These are phyloP conservation scores for Hansfordia pulvinata DNA, from an alignment of 2,329 filamentous ascomycete genomes.

Conservation along the genomic window DNA sequence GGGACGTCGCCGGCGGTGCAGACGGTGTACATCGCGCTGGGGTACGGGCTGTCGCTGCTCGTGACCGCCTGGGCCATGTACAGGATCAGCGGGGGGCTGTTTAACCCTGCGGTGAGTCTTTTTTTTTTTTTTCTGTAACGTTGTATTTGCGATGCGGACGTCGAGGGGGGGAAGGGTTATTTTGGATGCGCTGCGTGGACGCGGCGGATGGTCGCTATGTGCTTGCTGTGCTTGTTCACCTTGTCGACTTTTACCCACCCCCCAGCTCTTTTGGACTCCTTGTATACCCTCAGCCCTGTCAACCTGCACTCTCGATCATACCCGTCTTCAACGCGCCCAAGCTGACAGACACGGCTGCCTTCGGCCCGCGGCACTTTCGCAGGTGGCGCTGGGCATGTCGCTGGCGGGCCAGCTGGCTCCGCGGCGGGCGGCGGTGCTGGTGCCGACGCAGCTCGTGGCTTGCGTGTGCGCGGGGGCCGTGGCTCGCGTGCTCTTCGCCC, in stretches of 20 bases:
- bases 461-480: constrained; percentile 42
- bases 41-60: constrained; percentile 28
- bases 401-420: constrained; percentile 33
- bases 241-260: too few relatives aligned
- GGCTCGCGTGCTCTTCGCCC: constrained; percentile 34
- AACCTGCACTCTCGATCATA: too few relatives aligned
- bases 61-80: constrained; percentile 37
- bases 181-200: too few relatives aligned
- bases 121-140: too few relatives aligned
- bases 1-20: constrained; percentile 10
- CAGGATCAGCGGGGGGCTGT: constrained; percentile 27
- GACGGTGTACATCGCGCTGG: constrained; percentile 24
- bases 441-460: constrained; percentile 36
- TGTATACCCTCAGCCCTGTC: too few relatives aligned
- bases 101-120: constrained; percentile 24
- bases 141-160: constrained; percentile 27
- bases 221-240: too few relatives aligned
- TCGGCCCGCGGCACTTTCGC: constrained; percentile 2
- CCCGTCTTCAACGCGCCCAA: too few relatives aligned
- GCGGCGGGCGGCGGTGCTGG: constrained; percentile 29
- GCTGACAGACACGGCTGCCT: too few relatives aligned
- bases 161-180: constrained; percentile 33
- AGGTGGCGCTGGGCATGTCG: constrained; percentile 36
- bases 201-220: too few relatives aligned
- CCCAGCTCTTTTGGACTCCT: too few relatives aligned